Evolutionary conservation across 768 basidiomycete genomes (phyloP), one percentile per base, ranked within the genome.

Genomic region (Lactarius quietus): DNA sequence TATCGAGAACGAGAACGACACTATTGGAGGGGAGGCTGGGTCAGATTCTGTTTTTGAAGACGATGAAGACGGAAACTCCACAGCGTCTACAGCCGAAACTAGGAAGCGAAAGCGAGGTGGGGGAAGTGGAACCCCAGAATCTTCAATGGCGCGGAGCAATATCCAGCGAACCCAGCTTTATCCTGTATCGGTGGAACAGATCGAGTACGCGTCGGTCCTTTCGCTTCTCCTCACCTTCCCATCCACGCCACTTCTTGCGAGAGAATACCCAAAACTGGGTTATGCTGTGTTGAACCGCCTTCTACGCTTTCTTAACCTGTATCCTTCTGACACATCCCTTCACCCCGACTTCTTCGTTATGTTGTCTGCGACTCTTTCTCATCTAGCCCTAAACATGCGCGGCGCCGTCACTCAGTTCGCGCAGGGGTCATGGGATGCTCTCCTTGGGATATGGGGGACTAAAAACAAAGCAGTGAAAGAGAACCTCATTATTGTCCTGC

Each of bases 391-490:
- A 62, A 98, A 98, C 73, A 82, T 78, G 64, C 84, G 82, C 48
- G 72, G 79, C 9, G 81, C 83, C 3, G 83, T 92, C 41, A 79
- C 82, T 9, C 74, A 74, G 20, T 88, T 92, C 68, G 89, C 91
- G 0, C 75, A 78, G 6, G 75, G 76, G 33, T 77, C 87, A 1
- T 92, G 94, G 86, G 76, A 84, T 54, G 74, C 75, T 3, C 71
- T 98, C 6, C 79, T 94, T 3, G 76, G 76, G 2, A 76, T 96
- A 29, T 97, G 93, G 93, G 80, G 81, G 2, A 89, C 89, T 20
- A 93, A 92, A 76, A 88, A 86, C 73, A 86, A 83, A 64, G 74
- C 80, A 9, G 77, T 90, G 69, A 94, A 95, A 73, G 94, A 95
- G 74, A 83, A 86, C 52, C 78, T 98, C 20, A 78, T 95, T 33